Percentiles rank a stretch among this genome's conserved stretches.
phyloP scores from a whole-genome alignment of 345 rosid species.

The Pistacia vera region DNA sequence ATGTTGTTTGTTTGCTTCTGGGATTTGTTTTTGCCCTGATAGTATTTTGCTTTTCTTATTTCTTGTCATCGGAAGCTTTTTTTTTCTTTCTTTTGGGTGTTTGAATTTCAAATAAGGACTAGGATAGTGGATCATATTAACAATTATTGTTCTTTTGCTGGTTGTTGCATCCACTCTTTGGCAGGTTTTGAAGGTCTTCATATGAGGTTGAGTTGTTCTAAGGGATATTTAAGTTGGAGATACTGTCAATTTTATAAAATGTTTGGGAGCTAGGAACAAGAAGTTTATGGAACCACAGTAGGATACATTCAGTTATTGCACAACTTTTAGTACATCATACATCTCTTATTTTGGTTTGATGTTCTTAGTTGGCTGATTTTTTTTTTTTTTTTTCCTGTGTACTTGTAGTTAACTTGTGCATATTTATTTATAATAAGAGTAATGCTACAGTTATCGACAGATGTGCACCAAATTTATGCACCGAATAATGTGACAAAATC shows the following conservation, averaged over 20 bases:
- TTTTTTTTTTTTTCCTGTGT: not conserved
- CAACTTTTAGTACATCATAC: not conserved
- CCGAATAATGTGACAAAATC: too few species aligned
- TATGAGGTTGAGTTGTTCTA: not conserved
- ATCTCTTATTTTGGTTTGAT: not conserved
- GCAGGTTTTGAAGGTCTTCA: not conserved
- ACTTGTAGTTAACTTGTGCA: too few species aligned
- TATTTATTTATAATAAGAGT: too few species aligned
- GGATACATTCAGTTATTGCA: not conserved
- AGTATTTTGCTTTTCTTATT: too few species aligned
- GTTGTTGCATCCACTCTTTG: not conserved
- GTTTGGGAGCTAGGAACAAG: not conserved
- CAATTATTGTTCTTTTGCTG: not conserved
- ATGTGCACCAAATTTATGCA: too few species aligned
- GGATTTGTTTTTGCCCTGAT: too few species aligned
- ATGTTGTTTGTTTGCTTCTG: too few species aligned
- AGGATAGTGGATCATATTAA: too few species aligned
- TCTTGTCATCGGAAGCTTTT: too few species aligned
- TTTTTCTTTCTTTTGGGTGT: too few species aligned
- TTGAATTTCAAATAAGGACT: too few species aligned
- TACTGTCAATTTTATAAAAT: not conserved
- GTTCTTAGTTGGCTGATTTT: not conserved
- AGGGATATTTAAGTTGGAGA: not conserved
- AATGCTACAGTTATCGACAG: too few species aligned
- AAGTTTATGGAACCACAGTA: not conserved